These are phyloP conservation scores for Plenodomus tracheiphilus DNA, from an alignment of 2,329 filamentous ascomycete species.

Conservation along the genomic window DNA sequence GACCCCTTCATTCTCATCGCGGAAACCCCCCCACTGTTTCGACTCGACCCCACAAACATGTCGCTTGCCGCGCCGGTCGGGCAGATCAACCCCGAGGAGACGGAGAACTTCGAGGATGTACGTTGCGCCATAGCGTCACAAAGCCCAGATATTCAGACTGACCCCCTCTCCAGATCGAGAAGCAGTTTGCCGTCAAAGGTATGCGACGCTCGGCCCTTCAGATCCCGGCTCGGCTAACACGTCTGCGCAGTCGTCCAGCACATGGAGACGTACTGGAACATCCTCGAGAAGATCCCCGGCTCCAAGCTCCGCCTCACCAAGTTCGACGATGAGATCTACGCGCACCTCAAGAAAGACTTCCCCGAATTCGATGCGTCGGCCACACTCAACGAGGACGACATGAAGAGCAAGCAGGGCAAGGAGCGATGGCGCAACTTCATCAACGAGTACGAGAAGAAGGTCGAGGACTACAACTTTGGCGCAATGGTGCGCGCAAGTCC, in stretches of 20 bases:
- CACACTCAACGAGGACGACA: slow-evolving; percentile 84
- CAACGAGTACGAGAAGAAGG: slow-evolving; percentile 87
- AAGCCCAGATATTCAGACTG: slow-evolving; percentile 7
- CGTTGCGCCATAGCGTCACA: slow-evolving; percentile 35
- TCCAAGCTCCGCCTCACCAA: slow-evolving; percentile 90
- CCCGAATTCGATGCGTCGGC: slow-evolving; percentile 86
- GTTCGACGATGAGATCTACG: slow-evolving; percentile 91
- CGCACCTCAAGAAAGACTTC: slow-evolving; percentile 84
- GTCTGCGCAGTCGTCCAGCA: slow-evolving; percentile 75
- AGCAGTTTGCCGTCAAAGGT: slow-evolving; percentile 98
- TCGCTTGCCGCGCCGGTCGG: slow-evolving; percentile 36
- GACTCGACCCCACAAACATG: slow-evolving; percentile 27
- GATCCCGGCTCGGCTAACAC: slow-evolving; percentile 13
- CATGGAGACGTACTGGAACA: slow-evolving; percentile 95
- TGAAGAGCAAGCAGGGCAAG: slow-evolving; percentile 98
- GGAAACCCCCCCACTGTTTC: background rate
- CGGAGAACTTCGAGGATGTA: slow-evolving; percentile 71
- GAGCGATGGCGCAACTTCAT: slow-evolving; percentile 94
- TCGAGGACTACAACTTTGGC: slow-evolving; percentile 98
- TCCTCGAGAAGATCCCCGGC: slow-evolving; percentile 87
- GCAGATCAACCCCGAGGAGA: slow-evolving; percentile 56
- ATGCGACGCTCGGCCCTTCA: background rate
- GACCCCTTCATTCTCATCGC: background rate
- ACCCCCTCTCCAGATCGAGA: slow-evolving; percentile 75
- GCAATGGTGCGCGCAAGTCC: slow-evolving; percentile 83